Evolutionary conservation across 2,329 filamentous ascomycete species (phyloP).

Genomic region (Cryphonectria japonica): DNA sequence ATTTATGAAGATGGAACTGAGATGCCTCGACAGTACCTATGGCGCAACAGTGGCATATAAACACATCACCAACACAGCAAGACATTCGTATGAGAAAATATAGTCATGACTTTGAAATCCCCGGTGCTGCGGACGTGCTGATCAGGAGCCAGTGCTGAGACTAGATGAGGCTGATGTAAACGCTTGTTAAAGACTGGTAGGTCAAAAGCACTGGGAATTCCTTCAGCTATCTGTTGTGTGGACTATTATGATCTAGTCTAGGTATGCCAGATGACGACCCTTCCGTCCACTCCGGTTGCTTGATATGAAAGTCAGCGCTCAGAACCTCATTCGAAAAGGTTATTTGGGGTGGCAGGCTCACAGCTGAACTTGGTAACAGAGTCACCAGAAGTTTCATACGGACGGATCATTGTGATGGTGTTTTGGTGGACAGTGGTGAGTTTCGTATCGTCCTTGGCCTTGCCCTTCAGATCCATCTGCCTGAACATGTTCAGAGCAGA

Average conservation of each 20-base stretch:
- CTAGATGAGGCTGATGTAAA: conserved; percentile 23
- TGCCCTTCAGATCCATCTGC: conserved; percentile 98
- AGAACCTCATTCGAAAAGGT: conserved; percentile 29
- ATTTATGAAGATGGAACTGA: not conserved
- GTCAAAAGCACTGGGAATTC: conserved; percentile 18
- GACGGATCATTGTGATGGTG: conserved; percentile 83
- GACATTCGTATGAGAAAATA: conserved; percentile 4
- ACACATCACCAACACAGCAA: conserved; percentile 12
- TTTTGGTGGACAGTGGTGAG: conserved; percentile 97
- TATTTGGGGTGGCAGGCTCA: conserved; percentile 53
- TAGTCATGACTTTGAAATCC: conserved; percentile 16
- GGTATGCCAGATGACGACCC: conserved; percentile 76
- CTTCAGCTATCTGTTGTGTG: conserved; percentile 23
- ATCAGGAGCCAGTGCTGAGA: conserved; percentile 25
- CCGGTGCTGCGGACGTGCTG: conserved; percentile 12
- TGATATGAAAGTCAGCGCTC: conserved; percentile 36
- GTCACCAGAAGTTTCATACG: conserved; percentile 69
- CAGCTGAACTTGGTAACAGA: conserved; percentile 82
- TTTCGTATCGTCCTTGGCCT: conserved; percentile 88
- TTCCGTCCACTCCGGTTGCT: conserved; percentile 84
- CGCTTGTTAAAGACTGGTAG: conserved; percentile 19
- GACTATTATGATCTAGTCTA: conserved; percentile 45
- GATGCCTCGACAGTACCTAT: not conserved
- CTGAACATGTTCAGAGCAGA: conserved; percentile 97
- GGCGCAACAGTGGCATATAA: conserved; percentile 12